These are phyloP conservation scores for Medakamo hakoo DNA, from an alignment of 139 green algal species.

Conservation along the genomic window DNA sequence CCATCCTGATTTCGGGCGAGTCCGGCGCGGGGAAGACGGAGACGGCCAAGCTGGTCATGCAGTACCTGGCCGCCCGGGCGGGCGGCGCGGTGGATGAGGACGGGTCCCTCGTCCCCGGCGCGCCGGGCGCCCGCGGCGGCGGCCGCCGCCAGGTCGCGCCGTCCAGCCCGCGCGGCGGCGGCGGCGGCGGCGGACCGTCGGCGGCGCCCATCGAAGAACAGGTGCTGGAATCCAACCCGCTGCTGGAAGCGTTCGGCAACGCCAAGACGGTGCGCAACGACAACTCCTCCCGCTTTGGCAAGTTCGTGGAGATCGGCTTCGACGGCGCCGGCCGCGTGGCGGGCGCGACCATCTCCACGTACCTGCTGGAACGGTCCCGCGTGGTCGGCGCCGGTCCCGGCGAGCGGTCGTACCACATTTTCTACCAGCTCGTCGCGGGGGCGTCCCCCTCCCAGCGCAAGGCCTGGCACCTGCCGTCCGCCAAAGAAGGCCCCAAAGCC, in stretches of 20 bases:
- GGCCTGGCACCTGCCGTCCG: slow-evolving; percentile 14
- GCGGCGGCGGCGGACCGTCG: background rate
- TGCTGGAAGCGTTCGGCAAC: slow-evolving; percentile 80
- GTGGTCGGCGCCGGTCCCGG: slow-evolving; percentile 48
- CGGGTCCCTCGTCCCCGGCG: background rate
- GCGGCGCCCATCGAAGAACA: slow-evolving; percentile 38
- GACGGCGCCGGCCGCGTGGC: slow-evolving; percentile 26
- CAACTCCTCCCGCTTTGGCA: slow-evolving; percentile 72
- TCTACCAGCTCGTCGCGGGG: slow-evolving; percentile 78
- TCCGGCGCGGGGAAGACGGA: slow-evolving; percentile 91
- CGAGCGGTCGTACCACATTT: slow-evolving; percentile 93
- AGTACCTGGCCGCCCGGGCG: slow-evolving; percentile 38
- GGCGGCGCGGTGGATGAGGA: background rate
- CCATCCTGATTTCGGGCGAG: slow-evolving; percentile 58
- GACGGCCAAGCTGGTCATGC: slow-evolving; percentile 57
- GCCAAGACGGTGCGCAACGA: slow-evolving; percentile 74
- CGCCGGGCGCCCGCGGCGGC: too few relatives aligned
- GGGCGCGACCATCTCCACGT: slow-evolving; percentile 49
- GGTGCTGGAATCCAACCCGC: slow-evolving; percentile 66
- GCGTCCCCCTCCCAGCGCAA: slow-evolving; percentile 9
- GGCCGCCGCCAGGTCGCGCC: too few relatives aligned
- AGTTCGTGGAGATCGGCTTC: slow-evolving; percentile 77
- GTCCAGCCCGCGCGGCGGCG: background rate
- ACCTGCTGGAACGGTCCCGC: slow-evolving; percentile 57
- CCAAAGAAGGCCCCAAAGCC: slow-evolving; percentile 3